Evolutionary conservation across 2,329 filamentous ascomycete genomes (phyloP), one percentile per base, ranked within the genome.

Genomic region (Colletotrichum horii): DNA sequence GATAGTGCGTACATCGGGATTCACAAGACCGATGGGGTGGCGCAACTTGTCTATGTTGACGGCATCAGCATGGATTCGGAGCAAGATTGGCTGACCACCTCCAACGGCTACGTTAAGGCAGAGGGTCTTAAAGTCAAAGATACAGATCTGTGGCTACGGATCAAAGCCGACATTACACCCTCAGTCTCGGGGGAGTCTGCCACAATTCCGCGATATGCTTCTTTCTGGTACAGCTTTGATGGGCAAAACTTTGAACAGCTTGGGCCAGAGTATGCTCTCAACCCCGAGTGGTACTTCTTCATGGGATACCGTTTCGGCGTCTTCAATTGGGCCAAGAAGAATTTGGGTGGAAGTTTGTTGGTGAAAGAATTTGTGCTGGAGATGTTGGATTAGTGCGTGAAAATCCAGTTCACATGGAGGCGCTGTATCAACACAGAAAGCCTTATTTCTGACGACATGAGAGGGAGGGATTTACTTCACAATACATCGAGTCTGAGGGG

Each of bases 231-330:
- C 78, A 89, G 87, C 68, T 80, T 81, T 1, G 85, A 89, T 72
- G 88, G 88, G 0, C 77, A 76, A 6, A 81, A 55, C 0, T 89
- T 87, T 38, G 80, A 77, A 8, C 69, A 77, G 7, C 77, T 89
- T 2, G 87, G 87, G 0, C 75, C 80, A 1, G 9, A 65, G 2
- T 84, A 83, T 19, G 78, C 79, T 1, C 77, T 89, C 77, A 83
- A 81, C 74, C 86, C 79, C 14, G 79, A 82, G 19, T 89, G 86
- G 86, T 71, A 81, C 8, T 87, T 85, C 80, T 90, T 88, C 69
- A 85, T 87, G 78, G 88, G 86, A 0, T 89, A 89, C 76, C 83
- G 88, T 1, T 89, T 82, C 77, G 88, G 83, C 0, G 84, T 89
- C 6, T 89, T 89, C 74, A 89, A 89, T 76, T 87, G 83, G 80